Evolutionary conservation across 1,139 yeast genomes (phyloP), one percentile per base, ranked within the genome.

Genomic region (Candida mesenterica): DNA sequence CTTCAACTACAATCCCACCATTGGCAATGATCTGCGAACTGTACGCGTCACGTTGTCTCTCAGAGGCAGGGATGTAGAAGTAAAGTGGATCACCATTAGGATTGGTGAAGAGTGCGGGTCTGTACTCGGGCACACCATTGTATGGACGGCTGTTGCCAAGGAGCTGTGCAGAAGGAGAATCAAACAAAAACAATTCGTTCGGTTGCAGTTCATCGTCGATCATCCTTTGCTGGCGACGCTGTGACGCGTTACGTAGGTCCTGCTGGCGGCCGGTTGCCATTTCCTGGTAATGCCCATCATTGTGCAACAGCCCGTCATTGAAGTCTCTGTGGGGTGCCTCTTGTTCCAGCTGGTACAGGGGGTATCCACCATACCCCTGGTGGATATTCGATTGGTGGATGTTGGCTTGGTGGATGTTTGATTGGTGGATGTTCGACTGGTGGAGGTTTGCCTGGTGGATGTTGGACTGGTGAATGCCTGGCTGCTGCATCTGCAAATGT

Each of bases 1-100:
- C 49, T 33, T 55, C 61, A 8, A 58, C 52, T 3, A 62, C 47
- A 12, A 50, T 39, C 1, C 72, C 72, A 7, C 72, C 72, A 44
- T 62, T 42, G n/a, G 38, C 39, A 23, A 47, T 53, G 20, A 66
- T 61, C 26, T 54, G 35, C 3, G 42, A 39, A 19, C 43, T 47
- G 37, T 53, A 60, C 23, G 50, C 45, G 10, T 48, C 41, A 26
- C 57, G 43, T 10, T 49, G 42, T 4, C 57, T 53, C 32, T 59
- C 65, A 18, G 42, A 44, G 8, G 31, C 29, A 3, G 58, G 56
- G 24, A 62, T 52, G 30, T 45, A 52, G 35, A 62, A 61, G 13
- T 49, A 36, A 41, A 61, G 38, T 17, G 62, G 39, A 18, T 31
- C 34, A 3, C 40, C 40, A 12, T 44, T 40, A n/a, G 36, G 35